Conservation (phyloP, 2,329 filamentous ascomycete species). For the Aspergillus eucalypticola region DNA sequence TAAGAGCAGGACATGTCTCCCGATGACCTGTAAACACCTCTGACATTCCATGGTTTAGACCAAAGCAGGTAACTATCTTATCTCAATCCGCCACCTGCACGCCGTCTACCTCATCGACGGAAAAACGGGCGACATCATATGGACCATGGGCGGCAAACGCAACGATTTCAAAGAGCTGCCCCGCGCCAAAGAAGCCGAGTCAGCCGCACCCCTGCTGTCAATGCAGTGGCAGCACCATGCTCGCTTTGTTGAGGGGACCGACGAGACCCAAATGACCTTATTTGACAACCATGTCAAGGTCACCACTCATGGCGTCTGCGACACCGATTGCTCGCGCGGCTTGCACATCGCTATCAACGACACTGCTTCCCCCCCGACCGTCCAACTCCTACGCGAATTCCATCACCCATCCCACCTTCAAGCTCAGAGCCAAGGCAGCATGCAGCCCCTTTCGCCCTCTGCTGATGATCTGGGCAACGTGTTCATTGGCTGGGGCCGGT, state of each 20-base stretch:
- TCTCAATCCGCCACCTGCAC: constrained; percentile 10
- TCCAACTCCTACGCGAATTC: constrained; percentile 6
- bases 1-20: neutral
- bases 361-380: constrained; percentile 6
- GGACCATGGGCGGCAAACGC: constrained; percentile 7
- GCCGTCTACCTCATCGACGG: constrained; percentile 10
- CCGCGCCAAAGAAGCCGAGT: neutral
- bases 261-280: constrained; percentile 9
- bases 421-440: constrained; percentile 12
- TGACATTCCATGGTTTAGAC: neutral
- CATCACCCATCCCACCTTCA: constrained; percentile 5
- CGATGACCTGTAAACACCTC: neutral
- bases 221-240: constrained; percentile 12
- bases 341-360: constrained; percentile 12
- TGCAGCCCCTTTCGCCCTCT: constrained; percentile 1
- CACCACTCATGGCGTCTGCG: constrained; percentile 9
- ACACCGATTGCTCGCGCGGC: constrained; percentile 12
- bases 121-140: constrained; percentile 5
- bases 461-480: constrained; percentile 8
- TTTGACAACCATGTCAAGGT: constrained; percentile 14
- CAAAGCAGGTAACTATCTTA: constrained; percentile 14
- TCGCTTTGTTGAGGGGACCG: constrained; percentile 4
- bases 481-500: constrained; percentile 14
- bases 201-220: constrained; percentile 4
- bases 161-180: constrained; percentile 10